phyloP scores from a whole-genome alignment of 1,284 basidiomycete species.

The Tetrapyrgos nigripes region DNA sequence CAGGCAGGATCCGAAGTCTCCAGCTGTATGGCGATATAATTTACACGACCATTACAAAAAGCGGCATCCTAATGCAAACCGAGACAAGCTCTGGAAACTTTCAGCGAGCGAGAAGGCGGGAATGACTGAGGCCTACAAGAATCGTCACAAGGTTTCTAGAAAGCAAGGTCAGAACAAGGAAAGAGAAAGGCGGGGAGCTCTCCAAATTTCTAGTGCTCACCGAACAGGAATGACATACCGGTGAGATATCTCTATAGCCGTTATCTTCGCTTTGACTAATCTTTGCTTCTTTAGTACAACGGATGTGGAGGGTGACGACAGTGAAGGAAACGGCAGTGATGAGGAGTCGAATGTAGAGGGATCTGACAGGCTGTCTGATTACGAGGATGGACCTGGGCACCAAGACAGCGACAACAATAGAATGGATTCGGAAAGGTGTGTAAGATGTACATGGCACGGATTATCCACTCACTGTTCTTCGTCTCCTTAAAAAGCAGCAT shows the following conservation, averaged over 20 bases:
- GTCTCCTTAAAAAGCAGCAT: too few relatives aligned
- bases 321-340: too few relatives aligned
- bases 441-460: too few relatives aligned
- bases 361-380: too few relatives aligned
- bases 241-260: background rate
- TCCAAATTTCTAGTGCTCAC: background rate
- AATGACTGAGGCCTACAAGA: conserved; percentile 16
- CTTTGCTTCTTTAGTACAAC: background rate
- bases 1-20: conserved; percentile 12
- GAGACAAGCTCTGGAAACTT: conserved; percentile 21
- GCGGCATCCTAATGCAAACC: conserved; percentile 21
- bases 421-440: background rate
- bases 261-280: background rate
- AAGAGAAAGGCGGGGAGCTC: background rate
- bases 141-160: background rate
- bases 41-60: conserved; percentile 27
- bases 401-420: background rate
- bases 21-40: conserved; percentile 36
- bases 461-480: too few relatives aligned
- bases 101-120: conserved; percentile 17
- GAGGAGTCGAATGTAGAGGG: too few relatives aligned
- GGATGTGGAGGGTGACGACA: background rate
- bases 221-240: background rate
- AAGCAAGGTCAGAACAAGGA: background rate
- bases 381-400: background rate